Percentiles rank a stretch among this genome's conserved stretches.
phyloP scores from a whole-genome alignment of 202 grass and related monocot species.

The Dendrocalamus latiflorus region DNA sequence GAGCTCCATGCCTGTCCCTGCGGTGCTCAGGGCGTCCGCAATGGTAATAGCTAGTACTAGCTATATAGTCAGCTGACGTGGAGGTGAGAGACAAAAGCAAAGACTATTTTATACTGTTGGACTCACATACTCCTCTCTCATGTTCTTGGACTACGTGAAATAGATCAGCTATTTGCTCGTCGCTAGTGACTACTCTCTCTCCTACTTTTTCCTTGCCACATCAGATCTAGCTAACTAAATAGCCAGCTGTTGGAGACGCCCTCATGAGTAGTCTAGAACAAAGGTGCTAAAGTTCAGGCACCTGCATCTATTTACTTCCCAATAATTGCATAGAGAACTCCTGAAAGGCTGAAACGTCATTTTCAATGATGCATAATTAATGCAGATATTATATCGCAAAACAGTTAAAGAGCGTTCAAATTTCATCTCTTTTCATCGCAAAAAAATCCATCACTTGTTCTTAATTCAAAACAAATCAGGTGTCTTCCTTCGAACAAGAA shows the following conservation, averaged over 20 bases:
- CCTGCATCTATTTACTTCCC: background rate
- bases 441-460: background rate
- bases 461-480: background rate
- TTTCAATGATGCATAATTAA: background rate
- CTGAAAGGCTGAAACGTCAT: background rate
- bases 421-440: background rate
- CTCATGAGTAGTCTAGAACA: constrained; percentile 6
- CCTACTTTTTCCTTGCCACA: no score
- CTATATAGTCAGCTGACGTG: no score
- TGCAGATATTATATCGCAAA: background rate
- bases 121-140: no score
- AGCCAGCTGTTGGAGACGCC: no score
- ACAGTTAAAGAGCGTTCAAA: background rate
- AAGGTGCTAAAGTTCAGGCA: constrained; percentile 8
- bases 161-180: no score
- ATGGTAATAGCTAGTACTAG: no score
- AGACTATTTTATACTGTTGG: no score
- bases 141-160: no score
- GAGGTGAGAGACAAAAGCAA: no score
- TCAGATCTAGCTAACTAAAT: no score
- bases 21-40: no score
- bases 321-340: constrained; percentile 12
- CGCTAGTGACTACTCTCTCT: no score
- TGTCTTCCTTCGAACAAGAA: background rate
- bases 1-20: constrained; percentile 26